Conservation (phyloP, 2,329 filamentous ascomycete species). For the Sporothrix mexicana region DNA sequence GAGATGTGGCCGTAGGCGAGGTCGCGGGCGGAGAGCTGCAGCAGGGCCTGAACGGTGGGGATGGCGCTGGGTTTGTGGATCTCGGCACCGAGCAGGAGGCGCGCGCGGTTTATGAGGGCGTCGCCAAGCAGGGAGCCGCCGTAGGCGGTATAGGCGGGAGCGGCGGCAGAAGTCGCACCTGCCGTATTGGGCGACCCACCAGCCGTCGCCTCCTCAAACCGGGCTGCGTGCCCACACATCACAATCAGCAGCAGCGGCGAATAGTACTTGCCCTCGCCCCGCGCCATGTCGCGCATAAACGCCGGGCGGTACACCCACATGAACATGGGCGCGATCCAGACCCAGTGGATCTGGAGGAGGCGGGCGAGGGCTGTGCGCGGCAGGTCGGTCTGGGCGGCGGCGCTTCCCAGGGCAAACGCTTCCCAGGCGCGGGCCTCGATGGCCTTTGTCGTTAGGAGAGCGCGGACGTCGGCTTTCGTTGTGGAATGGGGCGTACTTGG, state of each 20-base stretch:
- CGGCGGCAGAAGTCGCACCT: not conserved
- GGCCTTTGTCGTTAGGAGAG: slow-evolving; percentile 38
- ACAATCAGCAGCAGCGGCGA: slow-evolving; percentile 42
- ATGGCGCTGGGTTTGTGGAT: slow-evolving; percentile 43
- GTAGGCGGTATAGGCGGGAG: not conserved
- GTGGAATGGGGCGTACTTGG: too few relatives aligned
- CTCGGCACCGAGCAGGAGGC: slow-evolving; percentile 40
- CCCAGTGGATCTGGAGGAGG: slow-evolving; percentile 40
- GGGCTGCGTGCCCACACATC: slow-evolving; percentile 41
- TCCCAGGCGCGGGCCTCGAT: slow-evolving; percentile 40
- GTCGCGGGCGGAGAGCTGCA: slow-evolving; percentile 43
- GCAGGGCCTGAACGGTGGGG: slow-evolving; percentile 42
- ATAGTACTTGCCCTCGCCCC: slow-evolving; percentile 41
- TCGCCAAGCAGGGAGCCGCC: slow-evolving; percentile 32
- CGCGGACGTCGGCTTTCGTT: slow-evolving; percentile 37
- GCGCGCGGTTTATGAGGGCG: slow-evolving; percentile 39
- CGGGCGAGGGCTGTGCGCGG: slow-evolving; percentile 37
- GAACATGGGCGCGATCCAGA: slow-evolving; percentile 42
- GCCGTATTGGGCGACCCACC: too few relatives aligned
- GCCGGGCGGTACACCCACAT: slow-evolving; percentile 43
- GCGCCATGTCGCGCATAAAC: slow-evolving; percentile 43
- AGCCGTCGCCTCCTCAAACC: slow-evolving; percentile 38
- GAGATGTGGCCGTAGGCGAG: slow-evolving; percentile 42
- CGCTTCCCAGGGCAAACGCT: slow-evolving; percentile 41
- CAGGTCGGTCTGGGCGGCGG: slow-evolving; percentile 39